These are phyloP conservation scores for Trichoderma asperellum DNA, from an alignment of 2,329 filamentous ascomycete species.

Conservation along the genomic window DNA sequence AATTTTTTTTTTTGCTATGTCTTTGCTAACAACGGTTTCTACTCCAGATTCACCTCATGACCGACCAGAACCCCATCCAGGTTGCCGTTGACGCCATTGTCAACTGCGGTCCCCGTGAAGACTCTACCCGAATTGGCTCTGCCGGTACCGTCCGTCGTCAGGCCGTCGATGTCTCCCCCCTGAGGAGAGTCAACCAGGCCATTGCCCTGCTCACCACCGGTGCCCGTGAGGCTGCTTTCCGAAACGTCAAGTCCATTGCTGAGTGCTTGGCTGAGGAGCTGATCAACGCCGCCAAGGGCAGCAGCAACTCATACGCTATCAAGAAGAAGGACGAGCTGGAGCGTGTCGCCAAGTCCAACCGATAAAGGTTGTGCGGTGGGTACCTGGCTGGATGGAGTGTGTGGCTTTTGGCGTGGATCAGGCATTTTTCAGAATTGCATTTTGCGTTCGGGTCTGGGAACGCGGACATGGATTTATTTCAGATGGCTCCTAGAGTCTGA, in stretches of 20 bases:
- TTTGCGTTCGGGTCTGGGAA: conserved; percentile 54
- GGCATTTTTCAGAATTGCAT: conserved; percentile 53
- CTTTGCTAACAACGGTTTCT: conserved; percentile 37
- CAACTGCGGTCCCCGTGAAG: conserved; percentile 99
- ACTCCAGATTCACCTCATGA: conserved; percentile 96
- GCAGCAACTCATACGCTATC: conserved; percentile 99
- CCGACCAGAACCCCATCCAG: conserved; percentile 99
- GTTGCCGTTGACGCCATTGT: conserved; percentile 99
- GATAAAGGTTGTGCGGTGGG: conserved; percentile 68
- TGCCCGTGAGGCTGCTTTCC: conserved; percentile 98
- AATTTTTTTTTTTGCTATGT: not conserved
- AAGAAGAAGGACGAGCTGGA: conserved; percentile 99
- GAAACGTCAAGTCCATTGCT: conserved; percentile 99
- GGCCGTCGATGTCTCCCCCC: conserved; percentile 99
- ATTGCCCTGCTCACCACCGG: conserved; percentile 98
- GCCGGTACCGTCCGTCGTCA: conserved; percentile 99
- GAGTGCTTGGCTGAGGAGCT: conserved; percentile 99
- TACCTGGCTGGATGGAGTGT: conserved; percentile 45
- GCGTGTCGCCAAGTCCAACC: conserved; percentile 99
- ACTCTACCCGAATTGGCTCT: conserved; percentile 98
- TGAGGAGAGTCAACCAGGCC: conserved; percentile 99
- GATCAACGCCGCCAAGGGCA: conserved; percentile 99
- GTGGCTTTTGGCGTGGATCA: conserved; percentile 50
- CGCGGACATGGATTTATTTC: conserved; percentile 50
- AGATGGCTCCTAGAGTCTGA: conserved; percentile 49